Conservation (phyloP, 345 rosid species). For the Dipteronia dyeriana region DNA sequence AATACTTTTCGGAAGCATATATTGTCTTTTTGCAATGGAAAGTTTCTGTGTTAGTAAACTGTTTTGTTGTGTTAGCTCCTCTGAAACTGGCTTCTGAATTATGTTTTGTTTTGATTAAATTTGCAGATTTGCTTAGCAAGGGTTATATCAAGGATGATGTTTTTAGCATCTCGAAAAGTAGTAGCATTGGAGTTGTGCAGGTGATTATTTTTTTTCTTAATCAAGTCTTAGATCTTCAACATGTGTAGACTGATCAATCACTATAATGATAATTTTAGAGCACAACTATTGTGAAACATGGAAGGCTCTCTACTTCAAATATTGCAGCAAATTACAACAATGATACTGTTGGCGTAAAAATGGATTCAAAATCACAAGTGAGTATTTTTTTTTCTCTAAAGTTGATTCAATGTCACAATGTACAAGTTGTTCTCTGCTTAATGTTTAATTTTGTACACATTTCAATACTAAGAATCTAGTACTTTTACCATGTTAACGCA, state of each 20-base stretch:
- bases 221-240: background rate
- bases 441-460: too few relatives aligned
- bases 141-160: slow-evolving; percentile 14
- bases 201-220: background rate
- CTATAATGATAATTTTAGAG: background rate
- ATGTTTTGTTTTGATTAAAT: background rate
- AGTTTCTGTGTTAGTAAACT: too few relatives aligned
- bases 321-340: slow-evolving; percentile 8
- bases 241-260: background rate
- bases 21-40: too few relatives aligned
- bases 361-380: slow-evolving; percentile 15
- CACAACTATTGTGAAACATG: slow-evolving; percentile 6
- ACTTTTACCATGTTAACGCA: background rate
- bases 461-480: background rate
- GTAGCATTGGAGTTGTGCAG: background rate
- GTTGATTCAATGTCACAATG: background rate
- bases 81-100: too few relatives aligned
- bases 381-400: background rate
- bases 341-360: background rate
- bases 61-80: too few relatives aligned
- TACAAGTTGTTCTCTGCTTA: background rate
- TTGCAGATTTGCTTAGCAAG: slow-evolving; percentile 16
- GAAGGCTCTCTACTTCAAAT: background rate
- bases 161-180: slow-evolving; percentile 2
- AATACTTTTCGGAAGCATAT: too few relatives aligned